Base-by-base conservation (phyloP, 2,329 filamentous ascomycete species). In the Talaromyces marneffei region DNA sequence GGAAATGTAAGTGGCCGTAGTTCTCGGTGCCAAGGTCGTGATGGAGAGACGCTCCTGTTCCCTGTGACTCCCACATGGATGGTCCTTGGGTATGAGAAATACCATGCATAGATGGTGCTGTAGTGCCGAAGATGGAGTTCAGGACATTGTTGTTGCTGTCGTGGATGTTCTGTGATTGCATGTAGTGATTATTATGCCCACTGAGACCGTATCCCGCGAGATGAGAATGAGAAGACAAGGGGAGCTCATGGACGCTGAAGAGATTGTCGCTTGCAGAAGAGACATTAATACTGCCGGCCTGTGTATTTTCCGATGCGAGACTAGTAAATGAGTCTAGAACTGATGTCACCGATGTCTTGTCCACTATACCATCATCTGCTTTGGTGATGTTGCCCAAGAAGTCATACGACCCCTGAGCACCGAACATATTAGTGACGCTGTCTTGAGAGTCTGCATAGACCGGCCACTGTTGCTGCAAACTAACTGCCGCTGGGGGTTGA, bases 191-290 rank as follows among this genome's bases (percentile, higher is more conserved):
- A 46, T 62, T 62, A 35, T 74, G 71, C 25, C 71, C 69, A 37
- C 68, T 65, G 59, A 76, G 67, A 16, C 59, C 61, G 60, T 75
- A 76, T 25, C 66, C 68, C 14, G 64, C 57, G 3, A 75, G 65
- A 33, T 66, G 66, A 2, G 68, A 65, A 44, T 75, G 72, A 4
- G 72, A 68, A 3, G 73, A 66, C 16, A 76, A 66, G 2, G 72
- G 67, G 9, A 75, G 60, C 39, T 74, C 73, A n/a, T 74, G 69
- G 31, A 75, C 67, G 52, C 71, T 73, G 14, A 76, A 68, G 68
- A 76, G 71, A 40, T 69, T 63, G 1, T 71, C 67, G 23, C 67
- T 68, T 12, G 70, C 66, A 58, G 62, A 71, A 20, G 71, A 67
- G 7, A 66, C 67, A 33, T 65, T 68, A 33, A 75, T 65, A 25